These are phyloP conservation scores for Kwoniella europaea DNA, from an alignment of 768 basidiomycete species.

Conservation along the genomic window DNA sequence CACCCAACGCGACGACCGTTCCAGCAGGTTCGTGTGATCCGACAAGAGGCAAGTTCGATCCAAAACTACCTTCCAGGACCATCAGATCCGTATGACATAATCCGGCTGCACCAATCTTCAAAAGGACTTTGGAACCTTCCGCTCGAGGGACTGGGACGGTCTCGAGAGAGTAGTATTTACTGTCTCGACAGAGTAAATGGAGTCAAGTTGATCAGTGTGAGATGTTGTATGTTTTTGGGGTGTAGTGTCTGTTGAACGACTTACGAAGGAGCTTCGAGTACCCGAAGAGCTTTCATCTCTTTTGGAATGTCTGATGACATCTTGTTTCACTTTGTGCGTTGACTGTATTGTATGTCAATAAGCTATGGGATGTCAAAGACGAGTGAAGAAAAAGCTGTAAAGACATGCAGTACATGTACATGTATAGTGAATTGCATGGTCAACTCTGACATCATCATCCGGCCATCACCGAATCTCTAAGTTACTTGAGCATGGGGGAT, in stretches of 20 bases:
- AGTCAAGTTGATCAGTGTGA: too few relatives aligned
- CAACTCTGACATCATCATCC: neutral
- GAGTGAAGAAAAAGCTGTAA: too few relatives aligned
- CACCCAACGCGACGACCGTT: conserved; percentile 21
- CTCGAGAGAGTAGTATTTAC: conserved; percentile 25
- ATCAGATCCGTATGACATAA: conserved; percentile 36
- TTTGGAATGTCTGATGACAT: neutral
- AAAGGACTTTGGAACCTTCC: conserved; percentile 12
- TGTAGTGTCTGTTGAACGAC: neutral
- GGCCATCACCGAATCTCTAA: neutral
- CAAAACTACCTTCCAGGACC: conserved; percentile 17
- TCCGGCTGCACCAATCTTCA: conserved; percentile 35
- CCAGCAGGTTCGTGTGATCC: conserved; percentile 40
- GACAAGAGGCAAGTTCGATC: conserved; percentile 16
- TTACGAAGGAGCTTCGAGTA: conserved; percentile 9
- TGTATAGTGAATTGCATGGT: too few relatives aligned
- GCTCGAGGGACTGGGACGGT: conserved; percentile 23
- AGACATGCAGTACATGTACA: too few relatives aligned
- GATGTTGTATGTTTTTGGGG: neutral
- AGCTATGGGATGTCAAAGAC: too few relatives aligned
- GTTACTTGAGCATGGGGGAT: too few relatives aligned
- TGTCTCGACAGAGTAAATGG: neutral
- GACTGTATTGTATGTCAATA: too few relatives aligned
- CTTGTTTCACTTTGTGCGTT: too few relatives aligned
- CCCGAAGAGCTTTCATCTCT: conserved; percentile 19